Percentiles rank a stretch among this genome's conserved stretches.
Conservation (phyloP, 768 basidiomycete species). For the Amyloporia xantha region DNA sequence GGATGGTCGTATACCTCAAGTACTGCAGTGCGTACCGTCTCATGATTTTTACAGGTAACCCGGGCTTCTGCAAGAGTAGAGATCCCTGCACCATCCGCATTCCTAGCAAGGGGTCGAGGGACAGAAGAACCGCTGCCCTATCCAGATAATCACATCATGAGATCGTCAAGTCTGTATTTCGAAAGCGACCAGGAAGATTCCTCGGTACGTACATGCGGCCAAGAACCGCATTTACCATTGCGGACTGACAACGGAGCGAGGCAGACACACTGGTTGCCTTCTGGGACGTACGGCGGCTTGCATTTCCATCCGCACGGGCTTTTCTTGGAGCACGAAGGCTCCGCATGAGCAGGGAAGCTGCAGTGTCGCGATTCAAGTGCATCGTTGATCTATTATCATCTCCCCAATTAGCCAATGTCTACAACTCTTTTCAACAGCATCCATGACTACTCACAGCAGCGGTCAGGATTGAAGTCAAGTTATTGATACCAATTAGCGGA, state of each 20-base stretch:
- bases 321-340: background rate
- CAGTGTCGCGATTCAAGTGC: constrained; percentile 1
- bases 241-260: background rate
- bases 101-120: background rate
- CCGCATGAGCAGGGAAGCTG: background rate
- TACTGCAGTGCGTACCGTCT: background rate
- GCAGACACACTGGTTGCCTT: constrained; percentile 4
- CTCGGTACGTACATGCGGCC: background rate
- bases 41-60: background rate
- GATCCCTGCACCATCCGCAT: background rate
- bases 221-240: constrained; percentile 3
- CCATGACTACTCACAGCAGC: background rate
- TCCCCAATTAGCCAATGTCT: background rate
- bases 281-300: constrained; percentile 1
- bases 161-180: too few relatives aligned
- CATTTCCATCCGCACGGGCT: constrained; percentile 2
- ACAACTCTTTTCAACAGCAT: background rate
- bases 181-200: background rate
- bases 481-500: background rate
- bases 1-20: background rate
- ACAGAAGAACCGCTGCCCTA: too few relatives aligned
- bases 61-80: background rate
- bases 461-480: background rate
- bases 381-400: background rate
- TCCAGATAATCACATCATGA: too few relatives aligned